Base-by-base conservation (phyloP, 768 basidiomycete genomes). In the Panaeolus cyanescens region DNA sequence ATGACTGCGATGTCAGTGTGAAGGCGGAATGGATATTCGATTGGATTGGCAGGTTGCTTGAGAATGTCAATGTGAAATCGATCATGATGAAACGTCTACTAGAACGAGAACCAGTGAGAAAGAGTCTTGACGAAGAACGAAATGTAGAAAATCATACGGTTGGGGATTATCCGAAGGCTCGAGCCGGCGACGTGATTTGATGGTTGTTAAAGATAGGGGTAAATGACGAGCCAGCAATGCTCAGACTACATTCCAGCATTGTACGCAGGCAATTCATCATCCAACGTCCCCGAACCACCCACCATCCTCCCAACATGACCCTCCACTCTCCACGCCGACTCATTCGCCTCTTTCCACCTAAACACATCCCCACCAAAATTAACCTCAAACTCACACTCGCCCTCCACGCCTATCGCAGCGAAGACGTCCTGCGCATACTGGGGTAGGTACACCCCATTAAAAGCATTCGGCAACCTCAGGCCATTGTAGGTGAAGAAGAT, bases 401-500 rank as follows among this genome's bases (percentile, higher is more conserved):
- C 86, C 39, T 80, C 79, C 8, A 89, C 78, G 0, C 89, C 89
- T 4, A 89, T 74, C 4, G 86, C 86, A 8, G 86, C 88, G 68
- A 85, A 89, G 15, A 86, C 87, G 64, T 90, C 89, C 53, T 80
- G 71, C 22, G 67, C 64, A 1, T 71, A 69, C 19, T 81, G 79
- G 1, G 86, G 86, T 13, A 86, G 65, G 65, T 88, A 90, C 31
- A 86, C 67, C 0, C 88, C 88, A 5, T 69, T 73, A 68, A 89
- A 90, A 6, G 88, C 89, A 32, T 77, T 68, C 0, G 82, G 80
- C 1, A 88, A 79, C 4, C 83, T 82, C 22, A 68, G 56, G 15
- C 88, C 88, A 56, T 90, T 88, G 67, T 83, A 81, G 1, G 88
- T 90, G 76, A 79, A 90, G 76, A 91, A 91, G 7, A 89, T 62